A percentile compares a stretch with the other conserved stretches of the same genome.
Evolutionary conservation across 2,329 filamentous ascomycete species (phyloP).

Genomic region (Bretziella fagacearum): DNA sequence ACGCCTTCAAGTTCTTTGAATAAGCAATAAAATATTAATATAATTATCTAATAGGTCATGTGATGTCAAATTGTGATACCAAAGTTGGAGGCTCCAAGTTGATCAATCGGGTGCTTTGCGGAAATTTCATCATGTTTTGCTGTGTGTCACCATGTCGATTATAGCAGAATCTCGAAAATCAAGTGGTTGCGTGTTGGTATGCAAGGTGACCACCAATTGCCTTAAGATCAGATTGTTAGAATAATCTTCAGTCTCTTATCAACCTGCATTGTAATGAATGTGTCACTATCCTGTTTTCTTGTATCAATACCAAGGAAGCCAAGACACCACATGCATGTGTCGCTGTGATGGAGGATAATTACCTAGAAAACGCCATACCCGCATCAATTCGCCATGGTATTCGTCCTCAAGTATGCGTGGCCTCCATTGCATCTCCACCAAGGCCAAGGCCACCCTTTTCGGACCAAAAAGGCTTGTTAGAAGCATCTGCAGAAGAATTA

Average conservation of each 20-base stretch:
- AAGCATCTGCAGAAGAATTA: background rate
- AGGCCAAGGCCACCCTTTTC: background rate
- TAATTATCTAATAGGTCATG: too few relatives aligned
- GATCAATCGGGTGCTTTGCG: background rate
- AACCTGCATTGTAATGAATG: background rate
- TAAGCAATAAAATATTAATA: too few relatives aligned
- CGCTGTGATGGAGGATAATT: too few relatives aligned
- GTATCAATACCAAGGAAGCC: constrained; percentile 8
- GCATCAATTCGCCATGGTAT: too few relatives aligned
- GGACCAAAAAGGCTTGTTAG: too few relatives aligned
- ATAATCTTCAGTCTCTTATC: background rate
- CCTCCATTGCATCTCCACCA: too few relatives aligned
- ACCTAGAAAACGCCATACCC: too few relatives aligned
- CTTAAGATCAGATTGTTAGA: background rate
- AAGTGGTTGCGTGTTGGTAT: background rate
- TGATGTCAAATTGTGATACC: too few relatives aligned
- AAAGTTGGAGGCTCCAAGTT: too few relatives aligned
- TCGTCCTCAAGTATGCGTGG: too few relatives aligned
- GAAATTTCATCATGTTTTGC: background rate
- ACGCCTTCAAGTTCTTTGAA: too few relatives aligned
- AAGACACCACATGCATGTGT: constrained; percentile 9
- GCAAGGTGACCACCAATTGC: background rate
- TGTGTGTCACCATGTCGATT: background rate
- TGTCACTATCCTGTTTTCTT: background rate
- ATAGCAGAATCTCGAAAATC: background rate